Evolutionary conservation across 805 yeast species (phyloP), one percentile per base, ranked within the genome.

Genomic region (Torulaspora gathmanii): DNA sequence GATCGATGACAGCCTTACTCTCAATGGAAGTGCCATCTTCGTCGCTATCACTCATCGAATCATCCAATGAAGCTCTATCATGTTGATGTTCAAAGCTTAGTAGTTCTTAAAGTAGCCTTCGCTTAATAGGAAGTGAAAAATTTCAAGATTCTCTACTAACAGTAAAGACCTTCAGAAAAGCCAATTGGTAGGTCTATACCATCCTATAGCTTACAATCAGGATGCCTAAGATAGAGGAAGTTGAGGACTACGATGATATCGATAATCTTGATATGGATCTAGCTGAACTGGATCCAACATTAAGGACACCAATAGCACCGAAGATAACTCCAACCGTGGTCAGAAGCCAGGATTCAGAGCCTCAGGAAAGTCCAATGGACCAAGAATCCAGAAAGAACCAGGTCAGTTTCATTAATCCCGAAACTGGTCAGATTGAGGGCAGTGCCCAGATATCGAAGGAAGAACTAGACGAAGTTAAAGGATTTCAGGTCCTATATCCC

Each of bases 181-280:
- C n/a, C n/a, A 10, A 2, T 38, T 29, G 9, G 13, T 10, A 9
- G 20, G 41, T n/a, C 23, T 16, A 13, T 11, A 10, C 20, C 26
- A 11, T 28, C 15, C 19, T 7, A 22, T 17, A 22, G 10, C 27
- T 26, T 15, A 12, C 10, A 51, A n/a, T 68, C 60, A 36, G 22
- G 35, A 81, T 80, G 82, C 93, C 95, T 10, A 71, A 70, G 27
- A 63, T 85, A 45, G 95, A 85, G 63, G 90, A 84, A 55, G 80
- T 85, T 46, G 73, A 71, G 45, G 89, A 83, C 62, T 85, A 80
- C 58, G 95, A 86, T 52, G 90, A 83, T 56, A 80, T 91, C 67
- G 97, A 90, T 61, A 82, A 89, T 69, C 73, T 88, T 80, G 96
- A 91, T 57, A 83, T 87, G 86, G 96, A 90, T 67, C 72, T 90